A percentile compares a stretch with the other conserved stretches of the same genome.
These are phyloP conservation scores for Lactarius tabidus DNA, from an alignment of 768 basidiomycete species.

Conservation along the genomic window DNA sequence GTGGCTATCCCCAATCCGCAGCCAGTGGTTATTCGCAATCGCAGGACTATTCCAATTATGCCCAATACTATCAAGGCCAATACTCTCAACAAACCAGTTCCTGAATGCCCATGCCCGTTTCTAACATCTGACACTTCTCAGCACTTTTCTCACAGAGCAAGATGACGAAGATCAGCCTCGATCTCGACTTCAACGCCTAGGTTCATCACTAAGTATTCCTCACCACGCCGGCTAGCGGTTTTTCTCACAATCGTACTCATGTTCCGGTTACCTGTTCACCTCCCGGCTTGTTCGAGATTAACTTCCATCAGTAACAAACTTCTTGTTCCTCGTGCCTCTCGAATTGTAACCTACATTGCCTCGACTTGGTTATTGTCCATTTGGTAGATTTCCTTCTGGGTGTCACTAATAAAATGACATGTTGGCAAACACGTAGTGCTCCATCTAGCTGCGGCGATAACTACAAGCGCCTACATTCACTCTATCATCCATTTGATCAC, in stretches of 20 bases:
- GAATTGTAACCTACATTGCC: conserved; percentile 27
- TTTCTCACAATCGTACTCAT: conserved; percentile 25
- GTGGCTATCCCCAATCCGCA: conserved; percentile 19
- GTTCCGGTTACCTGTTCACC: conserved; percentile 20
- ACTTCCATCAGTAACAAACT: conserved; percentile 25
- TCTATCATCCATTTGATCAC: background rate
- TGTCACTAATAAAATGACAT: conserved; percentile 25
- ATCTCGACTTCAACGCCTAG: conserved; percentile 21
- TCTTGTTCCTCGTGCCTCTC: conserved; percentile 23
- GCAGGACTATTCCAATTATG: conserved; percentile 80
- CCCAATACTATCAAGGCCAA: conserved; percentile 85
- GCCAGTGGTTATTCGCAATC: conserved; percentile 34
- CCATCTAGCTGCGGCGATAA: background rate
- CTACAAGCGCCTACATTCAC: background rate
- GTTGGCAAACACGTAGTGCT: conserved; percentile 3
- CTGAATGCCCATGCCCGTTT: conserved; percentile 39
- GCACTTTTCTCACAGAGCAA: conserved; percentile 28
- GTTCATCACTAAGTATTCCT: conserved; percentile 26
- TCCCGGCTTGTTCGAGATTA: conserved; percentile 21
- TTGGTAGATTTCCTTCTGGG: conserved; percentile 15
- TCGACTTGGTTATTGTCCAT: conserved; percentile 26
- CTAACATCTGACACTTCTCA: conserved; percentile 27
- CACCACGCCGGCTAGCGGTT: conserved; percentile 21
- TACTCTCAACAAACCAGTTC: conserved; percentile 69
- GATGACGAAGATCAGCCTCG: conserved; percentile 25